Base-by-base conservation (phyloP, 805 yeast genomes). In the Debaryomyces castellii region DNA sequence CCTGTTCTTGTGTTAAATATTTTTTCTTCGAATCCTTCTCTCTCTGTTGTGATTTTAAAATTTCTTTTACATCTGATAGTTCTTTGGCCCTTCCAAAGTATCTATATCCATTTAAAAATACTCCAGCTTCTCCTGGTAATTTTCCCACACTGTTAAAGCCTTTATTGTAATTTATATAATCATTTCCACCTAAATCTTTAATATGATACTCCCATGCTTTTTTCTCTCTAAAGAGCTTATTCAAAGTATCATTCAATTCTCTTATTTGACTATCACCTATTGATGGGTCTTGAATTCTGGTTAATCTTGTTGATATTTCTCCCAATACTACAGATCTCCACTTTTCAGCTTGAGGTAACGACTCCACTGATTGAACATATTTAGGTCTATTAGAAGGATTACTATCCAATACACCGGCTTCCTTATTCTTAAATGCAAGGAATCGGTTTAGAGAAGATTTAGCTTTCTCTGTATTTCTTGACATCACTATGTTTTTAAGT, bases 81-180 rank as follows among this genome's bases (percentile, higher is more conserved):
- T 89, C 92, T 43, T 80, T 73, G 0, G 96, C 96, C 40, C 96
- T 66, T 0, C 97, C 97, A 64, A 81, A 91, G 63, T 87, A 91
- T 45, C 85, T 67, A 51, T 81, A 81, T 0, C 89, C 89, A 33
- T 76, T 69, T 1, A 78, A 59, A 14, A 54, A 49, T 5, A 51
- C 30, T 7, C 68, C 67, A 21, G 50, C 22, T 17, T 46, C 58
- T 9, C 37, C 53, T 40, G 40, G 24, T 47, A 48, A 21, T 40
- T 43, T 37, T 17, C 61, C 60, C 34, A 47, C 33, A 32, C 42
- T 32, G 24, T 53, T 53, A 38, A 62, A 44, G 34, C 58, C 55
- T 20, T 58, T 53, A 16, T 62, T 63, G 45, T 53, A 54, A 38
- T 51, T 62, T 16, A 78, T 57, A 56, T 82, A 82, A 59, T 87